Evolutionary conservation across 2,329 filamentous ascomycete species (phyloP).

Genomic region (Pseudocercospora fuligena): DNA sequence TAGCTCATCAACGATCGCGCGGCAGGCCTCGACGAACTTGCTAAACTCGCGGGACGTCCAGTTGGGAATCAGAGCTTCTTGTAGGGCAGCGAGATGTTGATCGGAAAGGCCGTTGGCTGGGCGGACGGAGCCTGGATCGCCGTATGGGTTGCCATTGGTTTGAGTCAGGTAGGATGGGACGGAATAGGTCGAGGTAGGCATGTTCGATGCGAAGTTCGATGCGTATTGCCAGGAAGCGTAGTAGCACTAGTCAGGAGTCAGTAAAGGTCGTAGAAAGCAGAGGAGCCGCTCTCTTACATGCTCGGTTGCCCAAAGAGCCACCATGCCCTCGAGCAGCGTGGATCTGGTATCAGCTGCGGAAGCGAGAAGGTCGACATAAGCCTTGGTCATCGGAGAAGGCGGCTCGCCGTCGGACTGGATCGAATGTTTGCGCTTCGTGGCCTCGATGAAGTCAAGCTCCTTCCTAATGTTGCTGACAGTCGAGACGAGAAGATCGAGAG

Average conservation of each 20-base stretch:
- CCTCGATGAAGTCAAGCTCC: conserved; percentile 71
- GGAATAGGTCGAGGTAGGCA: conserved; percentile 37
- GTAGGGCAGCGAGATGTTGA: conserved; percentile 56
- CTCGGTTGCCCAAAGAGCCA: conserved; percentile 80
- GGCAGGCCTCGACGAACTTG: conserved; percentile 56
- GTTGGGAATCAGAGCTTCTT: conserved; percentile 57
- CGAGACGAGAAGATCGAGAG: conserved; percentile 66
- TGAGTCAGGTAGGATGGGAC: conserved; percentile 40
- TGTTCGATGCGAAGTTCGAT: conserved; percentile 45
- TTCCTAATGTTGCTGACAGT: conserved; percentile 69
- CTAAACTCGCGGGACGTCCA: conserved; percentile 56
- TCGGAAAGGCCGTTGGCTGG: conserved; percentile 30
- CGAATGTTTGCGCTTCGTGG: conserved; percentile 64
- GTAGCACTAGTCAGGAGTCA: conserved; percentile 46
- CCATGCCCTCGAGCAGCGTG: conserved; percentile 68
- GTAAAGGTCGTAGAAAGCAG: background rate
- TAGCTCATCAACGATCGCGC: conserved; percentile 55
- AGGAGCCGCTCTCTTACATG: conserved; percentile 47
- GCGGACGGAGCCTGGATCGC: conserved; percentile 14
- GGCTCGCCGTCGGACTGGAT: conserved; percentile 56
- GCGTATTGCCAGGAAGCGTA: conserved; percentile 56
- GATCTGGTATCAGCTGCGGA: conserved; percentile 57
- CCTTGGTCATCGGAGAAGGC: conserved; percentile 56
- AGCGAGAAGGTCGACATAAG: conserved; percentile 64
- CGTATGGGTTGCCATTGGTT: conserved; percentile 21